Conservation (phyloP, 1,284 basidiomycete genomes). For the Puccinia polysora region DNA sequence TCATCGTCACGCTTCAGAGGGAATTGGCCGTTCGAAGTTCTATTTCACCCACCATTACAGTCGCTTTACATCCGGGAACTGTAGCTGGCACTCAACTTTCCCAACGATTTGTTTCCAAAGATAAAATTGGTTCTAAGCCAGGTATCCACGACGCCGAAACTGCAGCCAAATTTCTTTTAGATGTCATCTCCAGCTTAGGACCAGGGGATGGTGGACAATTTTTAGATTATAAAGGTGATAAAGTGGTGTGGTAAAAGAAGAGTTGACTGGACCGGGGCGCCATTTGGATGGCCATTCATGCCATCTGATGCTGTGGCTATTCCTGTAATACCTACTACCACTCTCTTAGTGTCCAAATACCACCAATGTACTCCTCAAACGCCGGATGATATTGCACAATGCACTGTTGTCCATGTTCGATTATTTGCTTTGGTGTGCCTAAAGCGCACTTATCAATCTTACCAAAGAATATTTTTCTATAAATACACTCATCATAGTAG, state of each 20-base stretch:
- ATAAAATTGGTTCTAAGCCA: constrained; percentile 20
- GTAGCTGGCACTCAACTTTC: constrained; percentile 50
- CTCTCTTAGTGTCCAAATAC: too few relatives aligned
- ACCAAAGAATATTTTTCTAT: too few relatives aligned
- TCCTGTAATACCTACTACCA: neutral
- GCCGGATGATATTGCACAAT: too few relatives aligned
- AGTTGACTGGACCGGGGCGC: neutral
- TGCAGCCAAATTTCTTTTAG: constrained; percentile 26
- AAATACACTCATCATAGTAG: too few relatives aligned
- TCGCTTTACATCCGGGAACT: constrained; percentile 51
- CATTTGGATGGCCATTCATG: too few relatives aligned
- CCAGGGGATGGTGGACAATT: constrained; percentile 31
- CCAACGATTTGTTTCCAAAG: constrained; percentile 46
- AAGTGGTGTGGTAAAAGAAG: constrained; percentile 28
- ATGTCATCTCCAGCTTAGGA: constrained; percentile 31
- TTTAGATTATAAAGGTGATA: constrained; percentile 38
- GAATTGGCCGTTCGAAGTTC: constrained; percentile 45
- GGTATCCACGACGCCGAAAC: constrained; percentile 32
- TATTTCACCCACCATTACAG: constrained; percentile 45
- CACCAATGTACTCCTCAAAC: too few relatives aligned
- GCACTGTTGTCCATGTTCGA: too few relatives aligned
- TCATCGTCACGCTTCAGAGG: constrained; percentile 50
- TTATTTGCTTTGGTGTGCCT: too few relatives aligned
- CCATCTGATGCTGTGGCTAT: too few relatives aligned
- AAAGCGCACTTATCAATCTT: too few relatives aligned